Percentiles rank a stretch among this genome's conserved stretches.
Conservation (phyloP, 805 yeast species). For the Myxozyma udenii region DNA sequence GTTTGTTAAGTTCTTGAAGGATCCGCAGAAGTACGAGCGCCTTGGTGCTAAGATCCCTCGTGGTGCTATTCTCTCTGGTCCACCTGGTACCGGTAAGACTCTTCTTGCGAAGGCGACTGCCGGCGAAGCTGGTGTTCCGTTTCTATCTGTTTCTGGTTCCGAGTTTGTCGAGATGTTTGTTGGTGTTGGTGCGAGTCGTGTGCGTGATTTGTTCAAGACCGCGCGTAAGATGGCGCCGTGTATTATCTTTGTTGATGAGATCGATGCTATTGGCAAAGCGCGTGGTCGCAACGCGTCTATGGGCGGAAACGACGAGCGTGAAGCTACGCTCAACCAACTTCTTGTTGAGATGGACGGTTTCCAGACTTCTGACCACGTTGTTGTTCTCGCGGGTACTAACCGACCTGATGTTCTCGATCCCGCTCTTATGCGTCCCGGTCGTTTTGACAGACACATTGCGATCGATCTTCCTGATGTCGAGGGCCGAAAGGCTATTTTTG, state of each 20-base stretch:
- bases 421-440: constrained; percentile 94
- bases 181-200: constrained; percentile 98
- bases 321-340: constrained; percentile 90
- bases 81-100: constrained; percentile 99
- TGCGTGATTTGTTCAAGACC: constrained; percentile 86
- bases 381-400: constrained; percentile 96
- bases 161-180: constrained; percentile 99
- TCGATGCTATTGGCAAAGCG: constrained; percentile 98
- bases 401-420: constrained; percentile 89
- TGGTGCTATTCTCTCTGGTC: constrained; percentile 96
- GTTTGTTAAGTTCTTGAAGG: constrained; percentile 87
- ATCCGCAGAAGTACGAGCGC: constrained; percentile 84
- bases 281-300: constrained; percentile 50
- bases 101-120: constrained; percentile 97
- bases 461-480: constrained; percentile 92
- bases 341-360: constrained; percentile 99
- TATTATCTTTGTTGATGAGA: constrained; percentile 95
- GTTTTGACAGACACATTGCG: constrained; percentile 90
- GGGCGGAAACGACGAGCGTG: constrained; percentile 92
- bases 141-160: constrained; percentile 92
- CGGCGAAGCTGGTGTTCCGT: constrained; percentile 98
- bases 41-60: constrained; percentile 97
- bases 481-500: constrained; percentile 90
- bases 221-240: constrained; percentile 95
- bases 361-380: constrained; percentile 84